Evolutionary conservation across 192 early-diverging fungal species (phyloP).

Genomic region (Coemansia sp.): DNA sequence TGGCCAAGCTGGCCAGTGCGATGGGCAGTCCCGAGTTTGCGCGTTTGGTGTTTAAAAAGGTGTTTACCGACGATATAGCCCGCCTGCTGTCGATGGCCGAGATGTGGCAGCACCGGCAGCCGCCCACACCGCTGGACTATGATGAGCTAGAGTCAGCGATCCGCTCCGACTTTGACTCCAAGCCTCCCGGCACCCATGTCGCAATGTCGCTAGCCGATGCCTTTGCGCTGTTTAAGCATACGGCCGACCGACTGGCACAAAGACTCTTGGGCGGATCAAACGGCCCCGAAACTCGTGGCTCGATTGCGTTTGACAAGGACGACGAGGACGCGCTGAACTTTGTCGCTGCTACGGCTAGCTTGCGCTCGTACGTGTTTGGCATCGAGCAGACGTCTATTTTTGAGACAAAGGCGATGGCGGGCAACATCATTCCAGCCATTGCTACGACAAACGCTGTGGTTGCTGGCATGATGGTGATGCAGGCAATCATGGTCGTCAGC

Average conservation of each 20-base stretch:
- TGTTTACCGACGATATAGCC: constrained; percentile 81
- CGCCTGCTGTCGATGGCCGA: constrained; percentile 83
- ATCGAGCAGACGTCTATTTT: constrained; percentile 84
- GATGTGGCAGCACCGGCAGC: constrained; percentile 80
- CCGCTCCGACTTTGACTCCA: constrained; percentile 14
- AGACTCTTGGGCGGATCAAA: background rate
- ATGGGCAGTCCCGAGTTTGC: constrained; percentile 67
- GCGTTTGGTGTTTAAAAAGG: constrained; percentile 70
- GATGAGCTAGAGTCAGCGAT: constrained; percentile 28
- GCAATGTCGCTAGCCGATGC: constrained; percentile 75
- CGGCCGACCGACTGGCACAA: constrained; percentile 32
- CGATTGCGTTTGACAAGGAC: constrained; percentile 93
- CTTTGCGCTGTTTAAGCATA: constrained; percentile 70
- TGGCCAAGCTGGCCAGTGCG: constrained; percentile 68
- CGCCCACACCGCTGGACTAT: constrained; percentile 73
- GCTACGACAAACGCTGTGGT: constrained; percentile 98
- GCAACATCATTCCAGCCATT: constrained; percentile 98
- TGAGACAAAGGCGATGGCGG: constrained; percentile 97
- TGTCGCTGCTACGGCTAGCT: constrained; percentile 90
- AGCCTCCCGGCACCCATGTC: constrained; percentile 65
- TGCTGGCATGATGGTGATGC: constrained; percentile 91
- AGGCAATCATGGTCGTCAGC: constrained; percentile 75
- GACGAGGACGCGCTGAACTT: constrained; percentile 90
- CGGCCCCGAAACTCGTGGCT: background rate
- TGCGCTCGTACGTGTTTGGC: constrained; percentile 81